These are phyloP conservation scores for Fusarium devonianum DNA, from an alignment of 2,329 filamentous ascomycete genomes.

Conservation along the genomic window DNA sequence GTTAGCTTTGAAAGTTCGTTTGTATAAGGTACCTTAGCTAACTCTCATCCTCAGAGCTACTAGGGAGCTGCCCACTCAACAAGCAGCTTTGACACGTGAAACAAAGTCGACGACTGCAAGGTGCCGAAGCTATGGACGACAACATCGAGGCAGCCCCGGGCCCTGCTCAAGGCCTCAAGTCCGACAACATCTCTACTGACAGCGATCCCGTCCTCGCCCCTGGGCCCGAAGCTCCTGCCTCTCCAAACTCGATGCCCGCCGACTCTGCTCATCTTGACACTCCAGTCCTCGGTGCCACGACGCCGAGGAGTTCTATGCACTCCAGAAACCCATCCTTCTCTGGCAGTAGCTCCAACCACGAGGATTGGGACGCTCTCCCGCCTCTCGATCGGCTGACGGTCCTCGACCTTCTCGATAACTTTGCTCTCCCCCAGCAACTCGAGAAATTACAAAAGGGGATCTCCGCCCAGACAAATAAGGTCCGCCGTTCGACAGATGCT, in stretches of 20 bases:
- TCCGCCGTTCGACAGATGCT: conserved; percentile 81
- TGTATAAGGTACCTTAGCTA: background rate
- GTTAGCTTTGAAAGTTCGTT: background rate
- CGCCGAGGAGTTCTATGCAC: conserved; percentile 61
- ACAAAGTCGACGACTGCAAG: background rate
- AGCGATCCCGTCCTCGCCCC: conserved; percentile 53
- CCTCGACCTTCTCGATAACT: conserved; percentile 93
- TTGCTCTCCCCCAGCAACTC: conserved; percentile 86
- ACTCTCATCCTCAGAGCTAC: background rate
- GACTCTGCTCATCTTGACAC: conserved; percentile 57
- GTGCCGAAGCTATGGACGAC: conserved; percentile 40
- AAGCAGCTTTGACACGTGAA: conserved; percentile 7
- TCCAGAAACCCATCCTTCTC: conserved; percentile 84
- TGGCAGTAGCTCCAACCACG: conserved; percentile 83
- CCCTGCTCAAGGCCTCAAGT: conserved; percentile 28
- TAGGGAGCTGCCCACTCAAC: background rate
- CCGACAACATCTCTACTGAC: conserved; percentile 39
- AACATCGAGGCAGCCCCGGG: conserved; percentile 27
- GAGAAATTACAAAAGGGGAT: conserved; percentile 89
- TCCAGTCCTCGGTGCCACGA: conserved; percentile 57
- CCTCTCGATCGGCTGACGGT: conserved; percentile 89
- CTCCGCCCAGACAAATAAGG: conserved; percentile 82
- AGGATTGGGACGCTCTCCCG: conserved; percentile 86
- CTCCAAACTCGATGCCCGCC: conserved; percentile 52
- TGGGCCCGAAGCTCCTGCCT: conserved; percentile 49